phyloP scores from a whole-genome alignment of 371 early-diverging fungal species.

The Haplosporangium sp. region DNA sequence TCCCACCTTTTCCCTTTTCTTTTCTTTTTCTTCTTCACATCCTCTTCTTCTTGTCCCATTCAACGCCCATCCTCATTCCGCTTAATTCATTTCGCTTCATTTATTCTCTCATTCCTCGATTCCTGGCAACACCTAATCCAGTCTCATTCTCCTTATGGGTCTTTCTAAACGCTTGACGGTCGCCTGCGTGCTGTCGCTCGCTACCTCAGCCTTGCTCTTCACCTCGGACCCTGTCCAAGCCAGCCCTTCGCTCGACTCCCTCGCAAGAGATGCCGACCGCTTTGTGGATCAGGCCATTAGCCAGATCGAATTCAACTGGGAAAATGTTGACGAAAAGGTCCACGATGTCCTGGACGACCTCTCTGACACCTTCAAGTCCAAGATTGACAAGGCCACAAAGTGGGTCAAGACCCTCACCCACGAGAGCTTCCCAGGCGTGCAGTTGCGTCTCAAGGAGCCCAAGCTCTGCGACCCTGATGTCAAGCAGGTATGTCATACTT shows the following conservation, averaged over 20 bases:
- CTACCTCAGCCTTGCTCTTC: constrained; percentile 44
- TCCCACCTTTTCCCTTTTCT: background rate
- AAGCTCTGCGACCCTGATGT: constrained; percentile 80
- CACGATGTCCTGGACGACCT: constrained; percentile 49
- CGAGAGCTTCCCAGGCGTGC: constrained; percentile 77
- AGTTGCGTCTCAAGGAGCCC: constrained; percentile 80
- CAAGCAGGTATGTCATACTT: constrained; percentile 67
- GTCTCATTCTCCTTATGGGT: constrained; percentile 21
- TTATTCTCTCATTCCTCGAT: background rate
- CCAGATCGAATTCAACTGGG: constrained; percentile 47
- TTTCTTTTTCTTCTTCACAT: background rate
- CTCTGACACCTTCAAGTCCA: constrained; percentile 40
- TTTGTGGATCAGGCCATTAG: constrained; percentile 47
- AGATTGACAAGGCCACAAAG: constrained; percentile 40
- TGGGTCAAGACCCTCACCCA: constrained; percentile 62
- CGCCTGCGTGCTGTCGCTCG: constrained; percentile 52
- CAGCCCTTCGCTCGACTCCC: constrained; percentile 27
- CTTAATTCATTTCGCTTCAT: background rate
- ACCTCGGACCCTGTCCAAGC: constrained; percentile 29
- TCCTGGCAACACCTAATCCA: background rate
- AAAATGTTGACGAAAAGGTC: constrained; percentile 49
- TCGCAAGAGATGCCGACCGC: constrained; percentile 38
- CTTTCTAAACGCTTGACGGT: constrained; percentile 43
- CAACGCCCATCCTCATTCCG: background rate
- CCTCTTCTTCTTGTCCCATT: background rate